phyloP scores from a whole-genome alignment of 805 yeast genomes.

The Candida arabinofermentans region DNA sequence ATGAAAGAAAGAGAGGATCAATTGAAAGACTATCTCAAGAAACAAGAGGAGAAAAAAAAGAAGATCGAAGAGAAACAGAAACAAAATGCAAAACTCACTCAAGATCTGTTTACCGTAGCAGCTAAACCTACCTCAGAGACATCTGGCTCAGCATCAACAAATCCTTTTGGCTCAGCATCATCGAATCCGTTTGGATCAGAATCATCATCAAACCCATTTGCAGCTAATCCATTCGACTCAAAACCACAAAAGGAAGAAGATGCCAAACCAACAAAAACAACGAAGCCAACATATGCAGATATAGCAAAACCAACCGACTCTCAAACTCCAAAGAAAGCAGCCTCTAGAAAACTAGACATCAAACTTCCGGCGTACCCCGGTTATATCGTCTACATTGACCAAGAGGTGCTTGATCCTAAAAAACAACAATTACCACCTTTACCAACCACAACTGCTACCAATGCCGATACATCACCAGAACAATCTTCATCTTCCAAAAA shows the following conservation, averaged over 20 bases:
- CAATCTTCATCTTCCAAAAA: slow-evolving; percentile 5
- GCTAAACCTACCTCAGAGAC: slow-evolving; percentile 19
- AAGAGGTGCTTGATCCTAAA: slow-evolving; percentile 56
- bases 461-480: slow-evolving; percentile 1
- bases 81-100: slow-evolving; percentile 33
- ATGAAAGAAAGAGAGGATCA: slow-evolving; percentile 38
- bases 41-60: slow-evolving; percentile 40
- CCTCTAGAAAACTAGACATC: slow-evolving; percentile 5
- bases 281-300: slow-evolving; percentile 19
- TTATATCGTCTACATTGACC: slow-evolving; percentile 64
- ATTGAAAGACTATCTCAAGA: slow-evolving; percentile 37
- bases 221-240: slow-evolving; percentile 13
- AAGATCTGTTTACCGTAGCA: slow-evolving; percentile 24
- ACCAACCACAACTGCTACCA: slow-evolving; percentile 35
- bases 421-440: slow-evolving; percentile 38
- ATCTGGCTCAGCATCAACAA: slow-evolving; percentile 24
- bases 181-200: slow-evolving; percentile 23
- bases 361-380: slow-evolving; percentile 57
- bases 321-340: slow-evolving; percentile 12
- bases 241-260: slow-evolving; percentile 3
- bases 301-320: slow-evolving; percentile 19
- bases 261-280: slow-evolving; percentile 1
- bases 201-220: slow-evolving; percentile 18
- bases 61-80: slow-evolving; percentile 40
- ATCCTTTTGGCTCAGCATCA: slow-evolving; percentile 23